These are phyloP conservation scores for Monilinia vaccinii-corymbosi DNA, from an alignment of 2,329 filamentous ascomycete genomes.

Conservation along the genomic window DNA sequence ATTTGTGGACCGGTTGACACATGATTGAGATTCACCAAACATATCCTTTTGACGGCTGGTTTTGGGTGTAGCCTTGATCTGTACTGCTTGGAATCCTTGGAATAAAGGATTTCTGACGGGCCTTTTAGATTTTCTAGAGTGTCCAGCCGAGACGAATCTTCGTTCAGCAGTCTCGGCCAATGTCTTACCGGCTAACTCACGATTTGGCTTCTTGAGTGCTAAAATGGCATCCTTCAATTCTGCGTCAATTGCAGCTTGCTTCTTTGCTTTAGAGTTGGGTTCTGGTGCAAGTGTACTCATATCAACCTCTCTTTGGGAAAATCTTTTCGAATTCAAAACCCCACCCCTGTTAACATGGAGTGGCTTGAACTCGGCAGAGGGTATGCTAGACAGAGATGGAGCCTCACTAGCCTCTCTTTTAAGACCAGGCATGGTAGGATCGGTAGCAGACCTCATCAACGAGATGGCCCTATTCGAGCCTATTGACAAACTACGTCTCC, in stretches of 20 bases:
- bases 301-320: slow-evolving; percentile 44
- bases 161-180: slow-evolving; percentile 59
- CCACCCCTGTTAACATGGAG: slow-evolving; percentile 31
- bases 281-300: slow-evolving; percentile 42
- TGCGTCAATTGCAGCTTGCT: slow-evolving; percentile 57
- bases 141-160: slow-evolving; percentile 40
- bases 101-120: slow-evolving; percentile 32
- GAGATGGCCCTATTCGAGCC: slow-evolving; percentile 51
- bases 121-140: slow-evolving; percentile 44
- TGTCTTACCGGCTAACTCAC: slow-evolving; percentile 57
- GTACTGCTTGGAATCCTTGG: slow-evolving; percentile 27
- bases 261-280: slow-evolving; percentile 50
- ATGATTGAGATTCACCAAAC: slow-evolving; percentile 15
- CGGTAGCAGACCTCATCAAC: slow-evolving; percentile 60
- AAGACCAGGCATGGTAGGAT: slow-evolving; percentile 47
- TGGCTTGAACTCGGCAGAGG: slow-evolving; percentile 33
- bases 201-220: slow-evolving; percentile 66
- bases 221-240: slow-evolving; percentile 68
- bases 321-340: slow-evolving; percentile 34
- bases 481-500: slow-evolving; percentile 43
- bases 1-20: not conserved
- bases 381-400: slow-evolving; percentile 40
- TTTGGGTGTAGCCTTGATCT: slow-evolving; percentile 30
- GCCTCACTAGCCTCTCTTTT: slow-evolving; percentile 63
- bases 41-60: slow-evolving; percentile 24